Evolutionary conservation across 495 filamentous ascomycete genomes (phyloP).

Genomic region (Astrothelium macrocarpum): DNA sequence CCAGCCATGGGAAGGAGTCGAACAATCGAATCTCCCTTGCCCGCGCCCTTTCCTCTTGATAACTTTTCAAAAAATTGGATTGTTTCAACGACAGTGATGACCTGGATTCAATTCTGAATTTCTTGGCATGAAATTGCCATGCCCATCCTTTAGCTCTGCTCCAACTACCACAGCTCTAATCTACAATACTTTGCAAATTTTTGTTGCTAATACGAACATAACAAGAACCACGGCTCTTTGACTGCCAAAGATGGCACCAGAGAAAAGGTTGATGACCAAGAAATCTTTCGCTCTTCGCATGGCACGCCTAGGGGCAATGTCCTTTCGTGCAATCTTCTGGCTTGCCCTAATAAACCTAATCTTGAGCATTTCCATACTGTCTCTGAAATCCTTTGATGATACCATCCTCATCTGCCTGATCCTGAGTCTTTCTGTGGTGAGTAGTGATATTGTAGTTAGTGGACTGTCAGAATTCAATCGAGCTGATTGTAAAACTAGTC

Average conservation of each 20-base stretch:
- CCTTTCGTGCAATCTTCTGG: constrained; percentile 1
- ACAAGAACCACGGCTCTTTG: too few relatives aligned
- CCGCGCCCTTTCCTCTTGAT: background rate
- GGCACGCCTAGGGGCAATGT: too few relatives aligned
- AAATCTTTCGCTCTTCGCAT: background rate
- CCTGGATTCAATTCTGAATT: too few relatives aligned
- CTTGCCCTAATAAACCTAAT: background rate
- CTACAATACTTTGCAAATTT: too few relatives aligned
- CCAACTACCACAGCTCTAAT: too few relatives aligned
- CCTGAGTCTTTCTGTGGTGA: background rate
- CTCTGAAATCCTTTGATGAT: background rate
- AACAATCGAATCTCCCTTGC: background rate
- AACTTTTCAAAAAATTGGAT: background rate
- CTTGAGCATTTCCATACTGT: background rate
- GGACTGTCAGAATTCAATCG: background rate
- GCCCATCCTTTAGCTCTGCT: too few relatives aligned
- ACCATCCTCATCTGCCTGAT: background rate
- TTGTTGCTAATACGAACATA: too few relatives aligned
- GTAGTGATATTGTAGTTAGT: background rate
- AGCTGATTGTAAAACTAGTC: background rate
- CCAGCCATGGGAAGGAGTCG: background rate
- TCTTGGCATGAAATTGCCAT: too few relatives aligned
- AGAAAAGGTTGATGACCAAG: too few relatives aligned
- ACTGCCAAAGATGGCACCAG: background rate
- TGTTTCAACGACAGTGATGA: too few relatives aligned